Percentiles rank a stretch among this genome's conserved stretches.
These are phyloP conservation scores for Xerocomellus amylosporus DNA, from an alignment of 768 basidiomycete species.

Conservation along the genomic window DNA sequence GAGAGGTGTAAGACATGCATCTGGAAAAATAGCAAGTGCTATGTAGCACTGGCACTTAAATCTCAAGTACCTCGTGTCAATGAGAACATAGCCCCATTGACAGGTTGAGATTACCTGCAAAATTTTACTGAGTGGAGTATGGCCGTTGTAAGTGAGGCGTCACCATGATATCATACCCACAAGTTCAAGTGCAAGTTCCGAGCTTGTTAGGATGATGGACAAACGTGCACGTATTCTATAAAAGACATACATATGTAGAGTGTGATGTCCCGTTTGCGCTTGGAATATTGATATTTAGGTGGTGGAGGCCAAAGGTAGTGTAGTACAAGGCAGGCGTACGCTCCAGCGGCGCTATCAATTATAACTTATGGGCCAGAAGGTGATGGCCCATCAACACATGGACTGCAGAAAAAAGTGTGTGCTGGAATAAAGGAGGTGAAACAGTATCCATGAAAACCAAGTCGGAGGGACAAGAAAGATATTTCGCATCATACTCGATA, in stretches of 20 bases:
- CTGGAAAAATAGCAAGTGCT: no score
- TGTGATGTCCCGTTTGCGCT: not conserved
- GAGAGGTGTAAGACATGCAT: no score
- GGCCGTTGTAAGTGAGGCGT: not conserved
- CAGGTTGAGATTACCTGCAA: not conserved
- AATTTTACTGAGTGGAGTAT: conserved; percentile 7
- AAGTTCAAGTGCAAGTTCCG: not conserved
- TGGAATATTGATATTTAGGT: conserved; percentile 1
- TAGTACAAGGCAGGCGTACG: conserved; percentile 16
- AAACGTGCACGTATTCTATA: not conserved
- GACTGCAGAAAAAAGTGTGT: conserved; percentile 2
- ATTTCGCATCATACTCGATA: conserved; percentile 10
- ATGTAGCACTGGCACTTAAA: no score
- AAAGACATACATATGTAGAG: not conserved
- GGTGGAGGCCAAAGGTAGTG: conserved; percentile 7
- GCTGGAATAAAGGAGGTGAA: not conserved
- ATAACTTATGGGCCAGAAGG: conserved; percentile 25
- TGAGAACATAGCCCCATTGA: conserved; percentile 6
- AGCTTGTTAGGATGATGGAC: not conserved
- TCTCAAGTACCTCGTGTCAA: conserved; percentile 8
- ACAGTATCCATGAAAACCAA: not conserved
- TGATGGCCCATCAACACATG: conserved; percentile 3
- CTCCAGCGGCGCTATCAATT: conserved; percentile 6
- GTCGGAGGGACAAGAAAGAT: not conserved
- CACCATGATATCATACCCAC: conserved; percentile 7